Evolutionary conservation across 768 basidiomycete genomes (phyloP).

Genomic region (Mycena floridula): DNA sequence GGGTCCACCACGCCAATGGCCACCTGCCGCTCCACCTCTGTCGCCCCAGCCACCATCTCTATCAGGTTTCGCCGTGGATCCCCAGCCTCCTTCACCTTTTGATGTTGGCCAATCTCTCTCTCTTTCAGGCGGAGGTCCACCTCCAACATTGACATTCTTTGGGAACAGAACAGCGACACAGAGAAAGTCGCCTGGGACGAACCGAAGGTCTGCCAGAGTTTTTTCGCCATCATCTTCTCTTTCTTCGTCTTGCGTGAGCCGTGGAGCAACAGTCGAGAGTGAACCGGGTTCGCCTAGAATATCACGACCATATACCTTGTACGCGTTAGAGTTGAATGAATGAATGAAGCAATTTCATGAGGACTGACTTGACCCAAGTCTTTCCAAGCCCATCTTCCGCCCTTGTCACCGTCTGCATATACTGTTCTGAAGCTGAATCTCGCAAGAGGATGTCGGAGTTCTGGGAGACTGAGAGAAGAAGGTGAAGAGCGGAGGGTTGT

Average conservation of each 20-base stretch:
- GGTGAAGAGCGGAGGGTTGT: constrained; percentile 72
- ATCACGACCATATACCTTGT: constrained; percentile 83
- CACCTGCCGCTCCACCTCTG: constrained; percentile 38
- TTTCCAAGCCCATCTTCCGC: constrained; percentile 68
- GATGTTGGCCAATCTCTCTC: constrained; percentile 39
- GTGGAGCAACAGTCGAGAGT: constrained; percentile 48
- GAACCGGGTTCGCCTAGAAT: constrained; percentile 77
- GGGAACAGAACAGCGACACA: constrained; percentile 71
- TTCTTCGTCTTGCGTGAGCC: constrained; percentile 28
- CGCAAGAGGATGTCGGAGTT: constrained; percentile 78
- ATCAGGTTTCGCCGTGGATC: neutral
- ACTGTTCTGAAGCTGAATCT: constrained; percentile 78
- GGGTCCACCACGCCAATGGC: constrained; percentile 74
- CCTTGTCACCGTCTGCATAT: constrained; percentile 67
- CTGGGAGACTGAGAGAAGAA: constrained; percentile 59
- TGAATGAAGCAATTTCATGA: too few species aligned
- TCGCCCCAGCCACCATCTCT: constrained; percentile 47
- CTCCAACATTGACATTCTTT: constrained; percentile 49
- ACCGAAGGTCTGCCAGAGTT: constrained; percentile 66
- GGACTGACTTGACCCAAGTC: constrained; percentile 77
- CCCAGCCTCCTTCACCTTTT: constrained; percentile 29
- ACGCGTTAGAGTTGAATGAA: too few species aligned
- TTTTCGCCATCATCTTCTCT: constrained; percentile 19
- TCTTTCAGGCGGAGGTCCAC: constrained; percentile 45
- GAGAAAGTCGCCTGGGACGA: constrained; percentile 78